Evolutionary conservation across 768 basidiomycete species (phyloP), one percentile per base, ranked within the genome.

Genomic region (Floccularia luteovirens): DNA sequence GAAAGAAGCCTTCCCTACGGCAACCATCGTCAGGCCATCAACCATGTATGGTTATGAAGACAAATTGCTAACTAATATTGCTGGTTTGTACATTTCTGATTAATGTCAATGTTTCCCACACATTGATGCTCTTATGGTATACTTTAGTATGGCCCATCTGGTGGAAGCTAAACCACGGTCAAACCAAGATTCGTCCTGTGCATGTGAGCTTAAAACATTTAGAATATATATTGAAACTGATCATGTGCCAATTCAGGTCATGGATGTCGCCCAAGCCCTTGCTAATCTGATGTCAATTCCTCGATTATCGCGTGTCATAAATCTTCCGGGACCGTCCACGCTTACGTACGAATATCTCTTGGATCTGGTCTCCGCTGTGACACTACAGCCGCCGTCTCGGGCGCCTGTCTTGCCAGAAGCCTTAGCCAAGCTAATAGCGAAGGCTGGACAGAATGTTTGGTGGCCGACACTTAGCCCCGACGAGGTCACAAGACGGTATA

Each of bases 41-140:
- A 55, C 75, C 23, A 79, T 97, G 78, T 99, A 70, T 59, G 96
- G 96, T n/a, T 78, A 83, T 53, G 96, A 99, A 62, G 96, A 99
- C 66, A 90, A 84, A 61, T 63, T 98, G 36, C 63, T 98, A 56
- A 93, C 86, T 58, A 92, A 88, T 57, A 86, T 96, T 62, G 86
- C 91, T 36, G 66, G 92, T 93, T 58, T 61, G 85, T 8, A 14
- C 11, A 5, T 28, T 27, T 10, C 23, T 39, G 5, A 7, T 39
- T 39, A 5, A 7, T 21, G 13, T 24, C 20, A 11, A 5, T 5
- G 23, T n/a, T 34, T 34, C 32, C 32, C 20, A 17, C 16, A n/a
- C 5, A n/a, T 19, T 11, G 8, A 16, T 6, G 24, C 13, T 20
- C 13, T 39, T 11, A 21, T 28, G 8, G 38, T 19, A 7, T 34